Evolutionary conservation across 768 basidiomycete species (phyloP).

Genomic region (Kwoniella sp.): DNA sequence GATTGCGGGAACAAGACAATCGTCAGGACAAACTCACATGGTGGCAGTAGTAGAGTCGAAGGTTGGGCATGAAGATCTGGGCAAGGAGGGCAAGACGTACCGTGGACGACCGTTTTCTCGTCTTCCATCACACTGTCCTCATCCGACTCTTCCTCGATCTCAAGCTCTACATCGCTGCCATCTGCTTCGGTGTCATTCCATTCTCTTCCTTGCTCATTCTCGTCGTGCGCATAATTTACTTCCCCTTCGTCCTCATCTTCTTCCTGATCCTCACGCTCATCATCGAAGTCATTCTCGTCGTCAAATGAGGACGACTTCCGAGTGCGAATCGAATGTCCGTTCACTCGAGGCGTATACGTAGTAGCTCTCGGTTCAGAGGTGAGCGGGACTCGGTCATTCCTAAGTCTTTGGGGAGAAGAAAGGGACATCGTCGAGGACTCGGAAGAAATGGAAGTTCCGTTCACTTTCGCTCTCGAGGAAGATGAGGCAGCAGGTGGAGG

Average conservation of each 20-base stretch:
- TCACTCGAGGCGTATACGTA: not conserved
- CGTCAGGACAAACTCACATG: too few relatives aligned
- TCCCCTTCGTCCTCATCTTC: not conserved
- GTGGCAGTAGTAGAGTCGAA: not conserved
- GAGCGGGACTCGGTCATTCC: too few relatives aligned
- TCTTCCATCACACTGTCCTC: conserved; percentile 2
- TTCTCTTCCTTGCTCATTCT: not conserved
- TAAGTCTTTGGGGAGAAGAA: too few relatives aligned
- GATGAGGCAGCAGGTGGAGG: conserved; percentile 1
- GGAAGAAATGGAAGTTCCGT: conserved; percentile 1
- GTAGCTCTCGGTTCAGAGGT: too few relatives aligned
- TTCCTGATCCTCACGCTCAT: not conserved
- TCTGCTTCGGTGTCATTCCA: not conserved
- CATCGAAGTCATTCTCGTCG: too few relatives aligned
- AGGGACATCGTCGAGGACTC: not conserved
- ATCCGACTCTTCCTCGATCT: conserved; percentile 5
- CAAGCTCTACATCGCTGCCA: not conserved
- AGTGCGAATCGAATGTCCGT: not conserved
- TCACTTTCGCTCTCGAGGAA: not conserved
- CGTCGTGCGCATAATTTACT: too few relatives aligned
- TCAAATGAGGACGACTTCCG: not conserved
- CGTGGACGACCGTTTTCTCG: conserved; percentile 9
- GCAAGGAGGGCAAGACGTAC: too few relatives aligned
- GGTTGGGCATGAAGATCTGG: too few relatives aligned
- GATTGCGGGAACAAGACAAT: too few relatives aligned